Evolutionary conservation across 1,139 yeast genomes (phyloP), one percentile per base, ranked within the genome.

Genomic region (Candida sp.): DNA sequence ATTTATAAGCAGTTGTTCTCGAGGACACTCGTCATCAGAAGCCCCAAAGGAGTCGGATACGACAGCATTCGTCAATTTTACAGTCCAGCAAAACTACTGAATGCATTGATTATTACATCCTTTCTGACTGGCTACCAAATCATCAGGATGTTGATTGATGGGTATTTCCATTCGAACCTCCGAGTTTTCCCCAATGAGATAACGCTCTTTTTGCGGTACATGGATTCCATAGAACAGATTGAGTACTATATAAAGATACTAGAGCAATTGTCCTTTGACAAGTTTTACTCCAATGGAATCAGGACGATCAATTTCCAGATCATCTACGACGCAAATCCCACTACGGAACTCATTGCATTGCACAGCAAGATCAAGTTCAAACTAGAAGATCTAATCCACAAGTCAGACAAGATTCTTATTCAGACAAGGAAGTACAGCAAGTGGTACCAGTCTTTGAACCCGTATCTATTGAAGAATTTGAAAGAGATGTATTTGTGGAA

Each of bases 201-300:
- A 4, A 56, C 57, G 4, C 30, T 63, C 17, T 38, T 52, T 12
- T 57, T 61, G 42, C 40, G 48, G 9, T 48, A 35, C 27, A 42
- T 31, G 34, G 33, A 44, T 26, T 11, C 34, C 1, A 7, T 17
- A 11, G 35, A 34, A 23, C 56, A 56, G 30, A 34, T 49, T 7
- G 55, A 54, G 23, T 47, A 52, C 32, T 58, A 59, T 28, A 40
- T 54, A n/a, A 60, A 58, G 49, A 47, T 59, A 1, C 44, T 65
- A 12, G 68, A 65, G 46, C 42, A 63, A 22, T 52, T 66, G 8
- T 54, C 62, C 8, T 54, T 63, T 44, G 67, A 63, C 44, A 55
- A 52, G 44, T 44, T 41, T 26, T 58, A 54, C 47, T 52, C 52
- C 11, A 56, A 53, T 30, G 35, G 52, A 22, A 52, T 56, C 2